These are phyloP conservation scores for Cladosporium cucumerinum DNA, from an alignment of 2,329 filamentous ascomycete genomes.

Conservation along the genomic window DNA sequence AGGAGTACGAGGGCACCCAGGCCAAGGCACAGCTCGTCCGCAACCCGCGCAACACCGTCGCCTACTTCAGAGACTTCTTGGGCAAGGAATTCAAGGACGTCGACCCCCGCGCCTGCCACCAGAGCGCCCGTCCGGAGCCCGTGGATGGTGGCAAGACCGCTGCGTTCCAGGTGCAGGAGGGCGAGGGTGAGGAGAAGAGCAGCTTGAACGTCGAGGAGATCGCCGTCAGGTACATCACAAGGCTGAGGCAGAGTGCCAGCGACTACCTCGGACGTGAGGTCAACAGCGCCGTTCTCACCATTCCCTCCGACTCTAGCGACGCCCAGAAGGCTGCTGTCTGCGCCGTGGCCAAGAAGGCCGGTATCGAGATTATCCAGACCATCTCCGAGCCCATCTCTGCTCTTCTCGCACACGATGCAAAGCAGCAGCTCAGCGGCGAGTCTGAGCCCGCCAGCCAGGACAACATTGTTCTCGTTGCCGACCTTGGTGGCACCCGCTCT, in stretches of 20 bases:
- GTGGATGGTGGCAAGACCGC: slow-evolving; percentile 59
- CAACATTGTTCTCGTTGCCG: slow-evolving; percentile 87
- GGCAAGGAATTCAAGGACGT: slow-evolving; percentile 94
- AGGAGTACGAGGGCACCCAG: slow-evolving; percentile 95
- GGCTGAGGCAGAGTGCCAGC: slow-evolving; percentile 76
- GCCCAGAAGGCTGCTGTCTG: slow-evolving; percentile 78
- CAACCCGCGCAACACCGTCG: slow-evolving; percentile 88
- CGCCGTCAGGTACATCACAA: slow-evolving; percentile 77
- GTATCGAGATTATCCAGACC: slow-evolving; percentile 85
- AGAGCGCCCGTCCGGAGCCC: slow-evolving; percentile 84
- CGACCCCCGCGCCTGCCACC: slow-evolving; percentile 91
- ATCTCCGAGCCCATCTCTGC: slow-evolving; percentile 89
- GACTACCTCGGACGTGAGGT: slow-evolving; percentile 92
- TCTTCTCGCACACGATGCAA: slow-evolving; percentile 83
- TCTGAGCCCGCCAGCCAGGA: slow-evolving; percentile 71
- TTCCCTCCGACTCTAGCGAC: slow-evolving; percentile 90
- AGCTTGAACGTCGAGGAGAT: slow-evolving; percentile 75
- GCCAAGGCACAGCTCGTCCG: slow-evolving; percentile 91
- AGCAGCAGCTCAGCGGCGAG: slow-evolving; percentile 41
- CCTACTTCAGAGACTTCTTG: slow-evolving; percentile 93
- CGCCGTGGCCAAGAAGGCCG: slow-evolving; percentile 74
- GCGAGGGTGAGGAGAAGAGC: slow-evolving; percentile 55
- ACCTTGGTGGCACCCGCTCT: slow-evolving; percentile 87
- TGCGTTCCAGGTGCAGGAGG: slow-evolving; percentile 78
- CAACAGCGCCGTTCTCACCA: slow-evolving; percentile 88